Evolutionary conservation across 1,139 yeast species (phyloP).

Genomic region (Yamadazyma aaseri): DNA sequence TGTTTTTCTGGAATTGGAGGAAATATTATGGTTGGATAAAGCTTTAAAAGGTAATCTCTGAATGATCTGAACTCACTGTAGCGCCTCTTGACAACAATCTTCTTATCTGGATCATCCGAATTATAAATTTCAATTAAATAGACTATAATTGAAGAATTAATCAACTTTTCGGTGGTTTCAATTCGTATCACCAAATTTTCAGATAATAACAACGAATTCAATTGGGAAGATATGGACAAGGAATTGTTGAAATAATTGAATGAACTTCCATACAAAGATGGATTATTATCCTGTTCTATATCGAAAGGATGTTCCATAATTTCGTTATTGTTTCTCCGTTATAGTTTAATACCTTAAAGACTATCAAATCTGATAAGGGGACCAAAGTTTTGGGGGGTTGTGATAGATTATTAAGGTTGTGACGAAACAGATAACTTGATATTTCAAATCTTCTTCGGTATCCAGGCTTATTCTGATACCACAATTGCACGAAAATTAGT

Average conservation of each 20-base stretch:
- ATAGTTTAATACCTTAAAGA: not conserved
- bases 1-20: conserved; percentile 64
- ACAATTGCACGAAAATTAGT: no score
- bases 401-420: no score
- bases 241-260: conserved; percentile 30
- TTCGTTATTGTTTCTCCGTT: no score
- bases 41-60: conserved; percentile 41
- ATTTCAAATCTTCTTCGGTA: no score
- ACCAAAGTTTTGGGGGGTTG: no score
- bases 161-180: conserved; percentile 35
- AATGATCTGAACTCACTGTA: conserved; percentile 57
- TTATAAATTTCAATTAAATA: conserved; percentile 31
- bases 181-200: conserved; percentile 30
- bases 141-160: conserved; percentile 41
- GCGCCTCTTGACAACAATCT: conserved; percentile 42
- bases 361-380: not conserved
- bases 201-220: conserved; percentile 28
- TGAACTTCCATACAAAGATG: conserved; percentile 41
- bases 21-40: conserved; percentile 50
- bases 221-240: conserved; percentile 38
- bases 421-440: no score
- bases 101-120: conserved; percentile 5
- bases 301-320: conserved; percentile 24
- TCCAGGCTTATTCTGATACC: no score
- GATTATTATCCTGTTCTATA: conserved; percentile 50